Conservation (phyloP, 2,329 filamentous ascomycete genomes). For the Fusarium sp. region DNA sequence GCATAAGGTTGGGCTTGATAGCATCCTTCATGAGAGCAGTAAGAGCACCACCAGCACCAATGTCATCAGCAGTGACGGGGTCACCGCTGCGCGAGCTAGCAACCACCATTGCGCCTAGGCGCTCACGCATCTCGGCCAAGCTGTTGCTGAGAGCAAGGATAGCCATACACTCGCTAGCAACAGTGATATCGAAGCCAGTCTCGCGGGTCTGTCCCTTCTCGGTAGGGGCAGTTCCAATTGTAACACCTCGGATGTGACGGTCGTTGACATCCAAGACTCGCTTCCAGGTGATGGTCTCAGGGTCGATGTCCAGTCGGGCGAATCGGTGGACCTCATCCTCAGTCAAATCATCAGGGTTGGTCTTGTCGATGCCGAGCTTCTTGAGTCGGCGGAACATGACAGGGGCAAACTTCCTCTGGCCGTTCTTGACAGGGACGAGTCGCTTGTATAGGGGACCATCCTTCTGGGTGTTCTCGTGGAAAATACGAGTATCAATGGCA, state of each 20-base stretch:
- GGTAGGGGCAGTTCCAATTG: conserved; percentile 86
- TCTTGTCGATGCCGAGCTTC: conserved; percentile 97
- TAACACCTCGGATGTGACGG: conserved; percentile 88
- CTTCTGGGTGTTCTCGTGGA: conserved; percentile 96
- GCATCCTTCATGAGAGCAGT: conserved; percentile 97
- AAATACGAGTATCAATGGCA: conserved; percentile 97
- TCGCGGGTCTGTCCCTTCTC: conserved; percentile 90
- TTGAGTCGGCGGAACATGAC: conserved; percentile 93
- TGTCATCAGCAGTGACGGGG: conserved; percentile 94
- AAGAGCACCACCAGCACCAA: conserved; percentile 90
- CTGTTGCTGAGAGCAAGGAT: conserved; percentile 93
- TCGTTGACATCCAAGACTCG: conserved; percentile 98
- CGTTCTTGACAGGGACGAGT: conserved; percentile 89
- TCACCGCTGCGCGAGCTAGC: conserved; percentile 87
- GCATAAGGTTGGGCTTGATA: conserved; percentile 99
- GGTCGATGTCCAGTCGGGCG: conserved; percentile 95
- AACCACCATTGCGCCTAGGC: conserved; percentile 94
- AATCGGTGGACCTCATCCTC: conserved; percentile 89
- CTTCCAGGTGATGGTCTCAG: conserved; percentile 96
- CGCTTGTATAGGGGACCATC: conserved; percentile 88
- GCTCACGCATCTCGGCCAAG: conserved; percentile 88
- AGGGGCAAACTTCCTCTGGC: conserved; percentile 84
- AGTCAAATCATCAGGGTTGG: conserved; percentile 88
- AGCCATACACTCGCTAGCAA: conserved; percentile 98
- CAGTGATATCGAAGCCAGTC: conserved; percentile 97